Evolutionary conservation across 225 moss, liverwort and hornwort genomes (phyloP).

Genomic region (Pleurozium schreberi): DNA sequence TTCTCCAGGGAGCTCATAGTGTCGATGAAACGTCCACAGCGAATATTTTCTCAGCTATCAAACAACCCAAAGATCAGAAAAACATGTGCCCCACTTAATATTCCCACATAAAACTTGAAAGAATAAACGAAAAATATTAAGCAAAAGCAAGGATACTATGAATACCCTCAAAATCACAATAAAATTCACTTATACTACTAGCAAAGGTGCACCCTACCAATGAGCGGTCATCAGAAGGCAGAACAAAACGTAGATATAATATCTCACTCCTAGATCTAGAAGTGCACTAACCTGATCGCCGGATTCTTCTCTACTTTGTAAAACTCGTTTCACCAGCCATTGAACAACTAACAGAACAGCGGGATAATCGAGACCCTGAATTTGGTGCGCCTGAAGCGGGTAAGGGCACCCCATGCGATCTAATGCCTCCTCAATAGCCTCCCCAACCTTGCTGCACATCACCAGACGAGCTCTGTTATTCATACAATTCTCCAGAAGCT

Average conservation of each 20-base stretch:
- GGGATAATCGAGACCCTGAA: constrained; percentile 96
- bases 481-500: neutral
- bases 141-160: neutral
- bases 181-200: neutral
- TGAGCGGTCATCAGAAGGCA: neutral
- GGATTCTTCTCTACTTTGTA: constrained; percentile 88
- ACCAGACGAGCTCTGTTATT: neutral
- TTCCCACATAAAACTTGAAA: neutral
- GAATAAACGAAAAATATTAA: neutral
- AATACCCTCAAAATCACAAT: neutral
- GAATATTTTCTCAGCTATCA: constrained; percentile 74
- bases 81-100: neutral
- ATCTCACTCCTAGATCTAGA: neutral
- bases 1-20: constrained; percentile 64
- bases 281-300: constrained; percentile 58
- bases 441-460: constrained; percentile 86
- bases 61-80: constrained; percentile 1
- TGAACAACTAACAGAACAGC: constrained; percentile 86
- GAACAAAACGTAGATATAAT: neutral
- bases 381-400: constrained; percentile 97
- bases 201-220: neutral
- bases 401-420: constrained; percentile 94
- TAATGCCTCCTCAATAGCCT: constrained; percentile 94
- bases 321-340: constrained; percentile 93
- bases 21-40: constrained; percentile 65